Base-by-base conservation (phyloP, 306 rosid species). In the Comarum palustre region DNA sequence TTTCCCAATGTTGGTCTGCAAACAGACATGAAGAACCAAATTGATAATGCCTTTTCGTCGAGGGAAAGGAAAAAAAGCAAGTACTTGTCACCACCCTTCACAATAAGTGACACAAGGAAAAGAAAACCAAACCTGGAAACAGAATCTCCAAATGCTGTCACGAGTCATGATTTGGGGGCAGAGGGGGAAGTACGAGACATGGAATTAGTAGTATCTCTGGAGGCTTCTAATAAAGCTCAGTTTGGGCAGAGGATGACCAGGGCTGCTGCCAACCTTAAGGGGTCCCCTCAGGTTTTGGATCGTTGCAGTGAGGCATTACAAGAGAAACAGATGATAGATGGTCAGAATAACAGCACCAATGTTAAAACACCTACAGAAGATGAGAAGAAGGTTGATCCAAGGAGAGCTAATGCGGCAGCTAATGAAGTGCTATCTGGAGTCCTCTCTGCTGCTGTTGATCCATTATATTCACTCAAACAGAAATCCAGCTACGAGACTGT, bases 11-110 rank as follows among this genome's bases (percentile, higher is more conserved):
- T 41, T 38, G 38, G 32, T 54, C 10, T 20, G n/a, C 60, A 72
- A 55, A 55, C 36, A 36, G 76, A 68, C 64, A 72, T 16, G 24
- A 71, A 65, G 59, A 80, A 50, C 31, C 81, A 68, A 73, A 77
- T 20, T 50, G 87, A 76, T 43, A 82, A 73, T 72, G 79, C 79
- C 32, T 8, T 34, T 51, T 69, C 75, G 68, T 62, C 82, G 1
- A 85, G 97, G 78, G 92, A 90, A 75, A 92, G 94, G 73, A 92
- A 84, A 89, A 90, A 70, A 78, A 92, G 97, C 81, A 90, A 85
- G 86, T 92, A 92, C 83, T 80, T 92, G 82, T 92, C 90, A 41
- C 94, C 96, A 70, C 97, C 97, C 39, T 92, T 90, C 87, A 90
- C 87, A 38, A 76, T 67, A 76, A 32, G 86, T 61, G 54, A n/a